Evolutionary conservation across 2,329 filamentous ascomycete genomes (phyloP).

Genomic region (Allantophomopsis lycopodina): DNA sequence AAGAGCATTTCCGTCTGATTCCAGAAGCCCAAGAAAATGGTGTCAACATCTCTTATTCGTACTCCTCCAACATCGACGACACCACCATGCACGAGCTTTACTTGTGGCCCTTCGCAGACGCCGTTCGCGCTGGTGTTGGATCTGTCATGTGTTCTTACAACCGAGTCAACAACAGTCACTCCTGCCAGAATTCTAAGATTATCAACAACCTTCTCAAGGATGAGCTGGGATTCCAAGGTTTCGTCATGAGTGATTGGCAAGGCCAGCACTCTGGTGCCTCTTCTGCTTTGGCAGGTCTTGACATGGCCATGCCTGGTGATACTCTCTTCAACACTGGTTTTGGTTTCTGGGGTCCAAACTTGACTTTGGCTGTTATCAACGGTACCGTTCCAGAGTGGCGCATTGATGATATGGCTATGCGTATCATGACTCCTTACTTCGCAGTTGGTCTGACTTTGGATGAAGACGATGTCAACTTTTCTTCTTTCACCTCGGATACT

Average conservation of each 20-base stretch:
- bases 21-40: slow-evolving; percentile 37
- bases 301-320: slow-evolving; percentile 87
- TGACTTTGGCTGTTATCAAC: slow-evolving; percentile 79
- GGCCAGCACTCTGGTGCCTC: slow-evolving; percentile 59
- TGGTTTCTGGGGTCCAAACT: slow-evolving; percentile 61
- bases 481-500: slow-evolving; percentile 72
- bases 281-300: slow-evolving; percentile 57
- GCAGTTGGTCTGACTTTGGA: slow-evolving; percentile 42
- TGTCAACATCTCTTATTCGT: slow-evolving; percentile 44
- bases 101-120: slow-evolving; percentile 42
- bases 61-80: slow-evolving; percentile 43
- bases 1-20: slow-evolving; percentile 34
- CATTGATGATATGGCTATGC: slow-evolving; percentile 81
- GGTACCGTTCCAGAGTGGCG: slow-evolving; percentile 80
- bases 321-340: slow-evolving; percentile 58
- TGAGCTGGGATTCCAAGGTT: slow-evolving; percentile 71
- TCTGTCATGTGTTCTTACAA: slow-evolving; percentile 81
- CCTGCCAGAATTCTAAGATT: slow-evolving; percentile 65
- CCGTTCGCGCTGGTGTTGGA: slow-evolving; percentile 59
- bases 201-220: slow-evolving; percentile 66
- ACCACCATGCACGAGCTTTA: slow-evolving; percentile 47
- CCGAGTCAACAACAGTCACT: slow-evolving; percentile 69
- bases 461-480: slow-evolving; percentile 56
- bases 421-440: slow-evolving; percentile 62
- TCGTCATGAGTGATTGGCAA: slow-evolving; percentile 70